Conservation (phyloP, 345 rosid genomes). For the Eucalyptus sp. region DNA sequence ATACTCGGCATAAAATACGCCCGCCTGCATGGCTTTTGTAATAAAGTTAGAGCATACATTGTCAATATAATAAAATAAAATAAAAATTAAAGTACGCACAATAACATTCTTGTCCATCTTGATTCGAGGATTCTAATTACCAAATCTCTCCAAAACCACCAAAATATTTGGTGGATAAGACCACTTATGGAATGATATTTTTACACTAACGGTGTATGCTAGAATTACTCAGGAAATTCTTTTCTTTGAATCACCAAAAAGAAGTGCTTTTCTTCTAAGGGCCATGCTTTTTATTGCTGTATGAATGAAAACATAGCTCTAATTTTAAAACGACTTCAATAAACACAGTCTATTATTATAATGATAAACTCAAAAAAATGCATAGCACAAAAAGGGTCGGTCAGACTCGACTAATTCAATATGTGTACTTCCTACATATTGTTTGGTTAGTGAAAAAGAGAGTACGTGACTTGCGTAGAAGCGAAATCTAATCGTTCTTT, state of each 20-base stretch:
- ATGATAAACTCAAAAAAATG: not conserved
- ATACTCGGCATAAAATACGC: not conserved
- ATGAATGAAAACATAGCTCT: not conserved
- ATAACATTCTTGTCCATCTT: not conserved
- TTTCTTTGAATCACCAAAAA: not conserved
- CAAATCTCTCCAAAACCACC: not conserved
- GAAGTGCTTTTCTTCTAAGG: not conserved
- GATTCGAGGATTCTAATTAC: not conserved
- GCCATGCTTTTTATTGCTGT: not conserved
- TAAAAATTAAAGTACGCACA: rapidly evolving
- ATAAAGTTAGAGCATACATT: not conserved
- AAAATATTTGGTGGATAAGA: not conserved
- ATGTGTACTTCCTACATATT: not conserved
- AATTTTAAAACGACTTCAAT: not conserved
- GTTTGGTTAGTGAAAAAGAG: not conserved
- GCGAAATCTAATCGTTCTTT: not conserved
- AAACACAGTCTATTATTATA: not conserved
- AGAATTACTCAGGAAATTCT: not conserved
- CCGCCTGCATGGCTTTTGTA: not conserved
- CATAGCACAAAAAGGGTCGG: not conserved
- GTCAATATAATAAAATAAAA: not conserved
- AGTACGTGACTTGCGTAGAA: not conserved
- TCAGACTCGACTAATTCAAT: not conserved
- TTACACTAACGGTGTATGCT: not conserved
- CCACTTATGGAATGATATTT: not conserved